Evolutionary conservation across 176 grass and related monocot species (phyloP).

Genomic region (Elymus sibiricus): DNA sequence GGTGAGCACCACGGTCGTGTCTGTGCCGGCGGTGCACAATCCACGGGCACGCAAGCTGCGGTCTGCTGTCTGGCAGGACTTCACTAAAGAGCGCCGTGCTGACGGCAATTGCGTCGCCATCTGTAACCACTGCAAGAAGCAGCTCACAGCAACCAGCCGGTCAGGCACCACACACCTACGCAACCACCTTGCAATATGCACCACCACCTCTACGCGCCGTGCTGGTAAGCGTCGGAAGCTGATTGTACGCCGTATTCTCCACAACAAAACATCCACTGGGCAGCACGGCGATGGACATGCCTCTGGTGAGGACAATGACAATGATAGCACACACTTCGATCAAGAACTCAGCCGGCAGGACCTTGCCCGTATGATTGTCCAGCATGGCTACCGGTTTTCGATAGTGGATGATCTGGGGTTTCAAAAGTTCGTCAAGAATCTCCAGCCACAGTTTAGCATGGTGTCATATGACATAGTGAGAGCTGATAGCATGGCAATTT

Average conservation of each 20-base stretch:
- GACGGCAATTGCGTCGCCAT: constrained; percentile 85
- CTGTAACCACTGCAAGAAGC: constrained; percentile 99
- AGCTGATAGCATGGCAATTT: constrained; percentile 93
- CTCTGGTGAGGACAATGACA: constrained; percentile 37
- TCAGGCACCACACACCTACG: constrained; percentile 90
- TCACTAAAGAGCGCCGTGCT: constrained; percentile 79
- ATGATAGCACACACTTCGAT: constrained; percentile 56
- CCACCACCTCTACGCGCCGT: constrained; percentile 57
- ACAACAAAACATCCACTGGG: constrained; percentile 31
- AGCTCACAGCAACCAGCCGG: constrained; percentile 94
- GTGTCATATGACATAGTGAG: constrained; percentile 66
- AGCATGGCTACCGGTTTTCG: constrained; percentile 88
- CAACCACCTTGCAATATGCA: constrained; percentile 87
- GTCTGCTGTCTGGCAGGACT: constrained; percentile 94
- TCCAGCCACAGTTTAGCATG: constrained; percentile 94
- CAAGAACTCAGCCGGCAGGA: constrained; percentile 83
- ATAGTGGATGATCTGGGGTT: constrained; percentile 92
- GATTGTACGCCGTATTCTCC: constrained; percentile 69
- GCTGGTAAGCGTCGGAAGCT: constrained; percentile 78
- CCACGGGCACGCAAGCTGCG: constrained; percentile 74
- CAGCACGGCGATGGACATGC: constrained; percentile 34
- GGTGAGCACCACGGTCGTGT: constrained; percentile 24
- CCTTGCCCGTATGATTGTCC: constrained; percentile 84
- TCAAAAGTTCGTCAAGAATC: constrained; percentile 79
- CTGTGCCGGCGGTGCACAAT: constrained; percentile 46